phyloP scores from a whole-genome alignment of 306 rosid genomes.

The Mimosa pudica region DNA sequence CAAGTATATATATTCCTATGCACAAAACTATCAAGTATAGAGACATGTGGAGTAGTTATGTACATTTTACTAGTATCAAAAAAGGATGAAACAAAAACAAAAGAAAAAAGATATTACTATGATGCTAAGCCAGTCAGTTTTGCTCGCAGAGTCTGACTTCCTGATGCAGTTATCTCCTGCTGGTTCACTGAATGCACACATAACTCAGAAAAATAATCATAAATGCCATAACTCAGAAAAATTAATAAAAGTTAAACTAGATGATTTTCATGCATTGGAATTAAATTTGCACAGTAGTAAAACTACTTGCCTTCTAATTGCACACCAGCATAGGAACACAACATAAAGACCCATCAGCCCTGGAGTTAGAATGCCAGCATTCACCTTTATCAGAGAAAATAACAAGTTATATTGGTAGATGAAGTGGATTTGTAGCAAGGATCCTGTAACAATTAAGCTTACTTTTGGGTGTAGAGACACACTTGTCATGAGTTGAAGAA shows the following conservation, averaged over 20 bases:
- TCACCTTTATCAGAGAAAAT: conserved; percentile 54
- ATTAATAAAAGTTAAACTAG: background rate
- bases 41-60: background rate
- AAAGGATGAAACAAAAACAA: background rate
- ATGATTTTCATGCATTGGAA: background rate
- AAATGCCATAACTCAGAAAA: conserved; percentile 9
- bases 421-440: conserved; percentile 14
- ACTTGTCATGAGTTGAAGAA: conserved; percentile 89
- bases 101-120: conserved; percentile 54
- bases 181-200: conserved; percentile 71
- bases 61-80: background rate
- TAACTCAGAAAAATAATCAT: conserved; percentile 8
- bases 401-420: conserved; percentile 8
- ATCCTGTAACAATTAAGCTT: conserved; percentile 25
- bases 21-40: background rate
- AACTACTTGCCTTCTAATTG: conserved; percentile 74
- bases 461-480: conserved; percentile 95
- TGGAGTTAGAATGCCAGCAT: conserved; percentile 83
- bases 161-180: conserved; percentile 67
- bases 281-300: conserved; percentile 3
- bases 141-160: conserved; percentile 48
- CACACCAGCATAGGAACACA: conserved; percentile 96
- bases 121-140: conserved; percentile 87
- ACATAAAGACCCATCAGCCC: conserved; percentile 97
- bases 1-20: background rate